Percentiles rank a stretch among this genome's conserved stretches.
These are phyloP conservation scores for Jimgerdemannia lactiflua DNA, from an alignment of 192 early-diverging fungal genomes.

Conservation along the genomic window DNA sequence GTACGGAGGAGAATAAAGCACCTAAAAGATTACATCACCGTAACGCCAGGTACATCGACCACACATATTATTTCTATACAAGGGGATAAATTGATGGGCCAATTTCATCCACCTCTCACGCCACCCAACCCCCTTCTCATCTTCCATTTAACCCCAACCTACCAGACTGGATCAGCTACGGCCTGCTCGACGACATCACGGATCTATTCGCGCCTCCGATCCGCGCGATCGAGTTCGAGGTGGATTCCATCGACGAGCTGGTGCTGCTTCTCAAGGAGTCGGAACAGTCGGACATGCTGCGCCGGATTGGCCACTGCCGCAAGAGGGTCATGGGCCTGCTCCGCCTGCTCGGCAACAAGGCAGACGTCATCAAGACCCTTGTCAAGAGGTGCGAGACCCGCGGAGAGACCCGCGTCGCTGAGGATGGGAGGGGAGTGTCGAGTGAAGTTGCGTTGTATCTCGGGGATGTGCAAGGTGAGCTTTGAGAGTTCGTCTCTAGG, in stretches of 20 bases:
- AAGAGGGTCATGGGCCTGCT: constrained; percentile 71
- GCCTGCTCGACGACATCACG: constrained; percentile 92
- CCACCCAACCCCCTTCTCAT: too few species aligned
- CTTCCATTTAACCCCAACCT: too few species aligned
- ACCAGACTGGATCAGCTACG: constrained; percentile 94
- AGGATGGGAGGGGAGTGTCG: neutral
- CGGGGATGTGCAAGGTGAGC: neutral
- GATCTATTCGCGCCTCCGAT: constrained; percentile 89
- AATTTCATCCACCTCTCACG: too few species aligned
- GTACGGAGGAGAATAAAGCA: constrained; percentile 85
- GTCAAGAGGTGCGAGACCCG: constrained; percentile 59
- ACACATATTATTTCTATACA: too few species aligned
- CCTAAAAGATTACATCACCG: constrained; percentile 72
- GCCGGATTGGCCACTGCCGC: constrained; percentile 69
- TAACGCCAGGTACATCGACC: constrained; percentile 47
- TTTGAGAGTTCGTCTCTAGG: neutral
- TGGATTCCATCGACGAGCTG: constrained; percentile 93
- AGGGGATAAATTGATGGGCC: too few species aligned
- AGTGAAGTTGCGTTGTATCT: neutral
- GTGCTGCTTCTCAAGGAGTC: constrained; percentile 89
- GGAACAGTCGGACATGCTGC: constrained; percentile 79
- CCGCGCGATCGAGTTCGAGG: constrained; percentile 87
- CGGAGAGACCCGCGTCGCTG: neutral
- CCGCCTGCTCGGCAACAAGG: constrained; percentile 65
- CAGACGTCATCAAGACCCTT: constrained; percentile 71